These are phyloP conservation scores for Cerrena zonata DNA, from an alignment of 1,284 basidiomycete species.

Conservation along the genomic window DNA sequence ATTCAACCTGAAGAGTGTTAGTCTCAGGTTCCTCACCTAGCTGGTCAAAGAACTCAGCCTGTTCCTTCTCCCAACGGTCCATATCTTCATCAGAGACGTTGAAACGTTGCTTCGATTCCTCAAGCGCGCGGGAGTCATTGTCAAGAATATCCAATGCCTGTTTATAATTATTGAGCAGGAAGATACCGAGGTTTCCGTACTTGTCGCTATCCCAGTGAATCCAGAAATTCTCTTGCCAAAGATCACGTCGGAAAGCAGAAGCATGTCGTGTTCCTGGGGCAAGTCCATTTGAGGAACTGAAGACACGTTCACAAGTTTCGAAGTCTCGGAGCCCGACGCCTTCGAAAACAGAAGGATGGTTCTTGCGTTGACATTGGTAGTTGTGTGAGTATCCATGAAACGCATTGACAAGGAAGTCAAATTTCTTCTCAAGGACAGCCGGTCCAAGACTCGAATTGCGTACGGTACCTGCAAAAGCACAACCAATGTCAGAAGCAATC, in stretches of 20 bases:
- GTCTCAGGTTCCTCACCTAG: slow-evolving; percentile 12
- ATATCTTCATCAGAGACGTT: slow-evolving; percentile 11
- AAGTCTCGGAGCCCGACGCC: too few species aligned
- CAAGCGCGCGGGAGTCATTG: slow-evolving; percentile 17
- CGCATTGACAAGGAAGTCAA: slow-evolving; percentile 11
- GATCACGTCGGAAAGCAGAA: slow-evolving; percentile 17
- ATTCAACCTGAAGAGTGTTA: slow-evolving; percentile 9
- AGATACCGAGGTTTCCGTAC: slow-evolving; percentile 14
- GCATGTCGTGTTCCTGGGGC: slow-evolving; percentile 19
- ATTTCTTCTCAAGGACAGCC: slow-evolving; percentile 10
- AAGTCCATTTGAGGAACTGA: too few species aligned
- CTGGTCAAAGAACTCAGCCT: slow-evolving; percentile 6
- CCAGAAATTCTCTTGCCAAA: slow-evolving; percentile 18
- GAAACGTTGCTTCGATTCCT: too few species aligned
- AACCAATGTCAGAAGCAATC: slow-evolving; percentile 27
- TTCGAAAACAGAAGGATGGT: slow-evolving; percentile 14
- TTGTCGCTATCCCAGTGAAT: slow-evolving; percentile 22
- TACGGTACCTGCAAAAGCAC: slow-evolving; percentile 21
- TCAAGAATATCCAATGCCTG: too few species aligned
- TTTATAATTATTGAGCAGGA: too few species aligned
- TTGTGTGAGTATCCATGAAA: too few species aligned
- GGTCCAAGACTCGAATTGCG: slow-evolving; percentile 16
- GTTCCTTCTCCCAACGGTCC: slow-evolving; percentile 12
- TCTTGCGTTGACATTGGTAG: slow-evolving; percentile 17
- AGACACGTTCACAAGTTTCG: too few species aligned